Conservation (phyloP, 176 grass and related monocot genomes). For the maize (Zea mays) region DNA sequence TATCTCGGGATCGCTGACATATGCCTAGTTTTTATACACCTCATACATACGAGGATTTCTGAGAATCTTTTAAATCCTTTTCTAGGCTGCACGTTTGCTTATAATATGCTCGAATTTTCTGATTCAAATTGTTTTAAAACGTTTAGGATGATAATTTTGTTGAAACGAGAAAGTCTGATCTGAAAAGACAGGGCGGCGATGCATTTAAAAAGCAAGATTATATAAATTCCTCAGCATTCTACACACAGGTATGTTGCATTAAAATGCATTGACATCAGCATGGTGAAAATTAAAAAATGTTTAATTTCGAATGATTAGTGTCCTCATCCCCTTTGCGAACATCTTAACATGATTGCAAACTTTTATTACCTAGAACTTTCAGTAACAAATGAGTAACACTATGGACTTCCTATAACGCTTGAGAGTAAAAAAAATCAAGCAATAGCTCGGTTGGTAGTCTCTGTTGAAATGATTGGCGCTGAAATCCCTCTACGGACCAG, state of each 20-base stretch:
- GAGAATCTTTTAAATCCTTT: background rate
- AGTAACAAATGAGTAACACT: constrained; percentile 4
- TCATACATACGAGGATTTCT: background rate
- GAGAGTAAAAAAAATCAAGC: background rate
- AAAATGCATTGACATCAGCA: background rate
- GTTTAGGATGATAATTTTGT: constrained; percentile 26
- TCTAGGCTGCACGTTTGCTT: background rate
- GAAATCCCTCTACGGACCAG: no score
- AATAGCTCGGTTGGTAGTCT: background rate
- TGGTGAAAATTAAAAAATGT: background rate
- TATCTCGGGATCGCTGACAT: background rate
- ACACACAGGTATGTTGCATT: constrained; percentile 26
- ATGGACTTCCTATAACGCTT: background rate
- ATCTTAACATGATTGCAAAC: background rate
- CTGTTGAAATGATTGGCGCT: no score
- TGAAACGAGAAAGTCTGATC: constrained; percentile 23
- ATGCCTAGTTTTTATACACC: background rate
- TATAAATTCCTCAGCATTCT: constrained; percentile 8
- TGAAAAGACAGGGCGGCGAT: constrained; percentile 33
- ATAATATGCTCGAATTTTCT: background rate
- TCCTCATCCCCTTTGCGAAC: background rate
- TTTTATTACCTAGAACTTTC: background rate
- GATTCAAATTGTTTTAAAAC: constrained; percentile 18
- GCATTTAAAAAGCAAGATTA: constrained; percentile 45
- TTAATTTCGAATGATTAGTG: background rate